These are phyloP conservation scores for Huntiella savannae DNA, from an alignment of 2,329 filamentous ascomycete species.

Conservation along the genomic window DNA sequence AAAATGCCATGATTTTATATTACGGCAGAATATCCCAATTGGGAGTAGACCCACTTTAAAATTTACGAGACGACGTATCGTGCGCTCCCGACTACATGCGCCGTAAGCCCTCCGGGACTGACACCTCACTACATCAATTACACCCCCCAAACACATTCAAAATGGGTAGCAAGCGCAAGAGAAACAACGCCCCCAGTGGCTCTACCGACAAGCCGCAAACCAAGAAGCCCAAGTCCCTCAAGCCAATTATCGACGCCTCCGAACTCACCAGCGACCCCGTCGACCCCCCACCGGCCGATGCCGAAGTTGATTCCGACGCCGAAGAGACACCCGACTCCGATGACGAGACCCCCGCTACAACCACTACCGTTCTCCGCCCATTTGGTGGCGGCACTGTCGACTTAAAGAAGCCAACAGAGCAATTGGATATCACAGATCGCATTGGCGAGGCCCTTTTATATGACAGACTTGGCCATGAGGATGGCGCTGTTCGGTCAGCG, in stretches of 20 bases:
- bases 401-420: constrained; percentile 18
- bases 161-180: constrained; percentile 11
- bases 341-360: not conserved
- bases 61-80: no score
- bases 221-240: constrained; percentile 6
- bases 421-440: constrained; percentile 32
- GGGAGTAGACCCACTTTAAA: no score
- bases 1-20: no score
- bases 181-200: constrained; percentile 6
- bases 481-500: constrained; percentile 33
- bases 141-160: not conserved
- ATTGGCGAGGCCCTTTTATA: constrained; percentile 41
- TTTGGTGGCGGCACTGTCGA: constrained; percentile 21
- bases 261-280: not conserved
- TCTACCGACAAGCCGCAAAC: not conserved
- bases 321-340: not conserved
- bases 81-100: no score
- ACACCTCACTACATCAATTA: no score
- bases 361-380: constrained; percentile 5
- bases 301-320: not conserved
- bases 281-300: constrained; percentile 1
- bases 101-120: no score
- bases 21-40: no score
- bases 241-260: not conserved
- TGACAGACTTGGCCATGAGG: constrained; percentile 40